Conservation (phyloP, 805 yeast genomes). For the Metschnikowia amazonensis region DNA sequence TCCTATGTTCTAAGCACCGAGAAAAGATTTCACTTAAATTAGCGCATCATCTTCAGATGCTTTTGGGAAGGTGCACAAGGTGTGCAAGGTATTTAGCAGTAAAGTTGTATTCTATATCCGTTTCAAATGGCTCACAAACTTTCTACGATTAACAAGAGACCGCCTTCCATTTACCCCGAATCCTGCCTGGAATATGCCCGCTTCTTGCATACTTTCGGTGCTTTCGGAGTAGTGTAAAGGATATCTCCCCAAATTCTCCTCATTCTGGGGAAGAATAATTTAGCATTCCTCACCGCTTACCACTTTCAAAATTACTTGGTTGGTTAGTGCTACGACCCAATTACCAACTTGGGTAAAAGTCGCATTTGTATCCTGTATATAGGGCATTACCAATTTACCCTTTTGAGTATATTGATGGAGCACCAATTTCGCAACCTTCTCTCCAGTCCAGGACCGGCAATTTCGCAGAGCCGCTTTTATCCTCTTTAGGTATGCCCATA, state of each 20-base stretch:
- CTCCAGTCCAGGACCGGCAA: slow-evolving; percentile 3
- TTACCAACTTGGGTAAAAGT: slow-evolving; percentile 1
- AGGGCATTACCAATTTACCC: neutral
- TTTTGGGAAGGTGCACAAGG: neutral
- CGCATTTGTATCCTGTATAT: neutral
- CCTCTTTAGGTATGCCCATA: slow-evolving; percentile 3
- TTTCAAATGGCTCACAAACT: neutral
- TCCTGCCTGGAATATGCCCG: neutral
- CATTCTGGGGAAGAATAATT: neutral
- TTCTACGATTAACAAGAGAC: neutral
- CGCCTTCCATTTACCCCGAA: slow-evolving; percentile 1
- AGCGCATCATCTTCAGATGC: neutral
- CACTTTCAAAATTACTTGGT: neutral
- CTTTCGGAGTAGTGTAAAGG: neutral
- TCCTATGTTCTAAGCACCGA: slow-evolving; percentile 1
- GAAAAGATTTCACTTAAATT: neutral
- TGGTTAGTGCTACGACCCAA: neutral
- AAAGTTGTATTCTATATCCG: neutral
- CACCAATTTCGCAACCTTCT: slow-evolving; percentile 4
- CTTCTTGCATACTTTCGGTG: neutral
- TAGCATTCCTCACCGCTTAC: neutral
- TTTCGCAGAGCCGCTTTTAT: slow-evolving; percentile 2
- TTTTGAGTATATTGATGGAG: slow-evolving; percentile 3
- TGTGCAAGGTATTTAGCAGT: neutral
- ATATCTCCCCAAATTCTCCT: neutral